Conservation (phyloP, 1,284 basidiomycete genomes). For the Ganoderma lingzhi region DNA sequence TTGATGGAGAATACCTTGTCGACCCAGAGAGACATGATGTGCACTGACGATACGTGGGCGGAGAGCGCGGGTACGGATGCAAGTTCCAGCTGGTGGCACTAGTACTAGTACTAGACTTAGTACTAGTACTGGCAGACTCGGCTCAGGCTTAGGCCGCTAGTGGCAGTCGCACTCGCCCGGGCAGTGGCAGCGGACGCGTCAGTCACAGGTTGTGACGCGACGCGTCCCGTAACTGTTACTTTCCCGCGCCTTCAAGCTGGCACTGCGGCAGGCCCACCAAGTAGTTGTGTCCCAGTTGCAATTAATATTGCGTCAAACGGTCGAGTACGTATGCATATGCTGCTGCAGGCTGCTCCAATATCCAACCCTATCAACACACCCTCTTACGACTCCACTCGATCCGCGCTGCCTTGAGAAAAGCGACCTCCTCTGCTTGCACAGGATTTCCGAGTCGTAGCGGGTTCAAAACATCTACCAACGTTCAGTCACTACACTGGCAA, state of each 20-base stretch:
- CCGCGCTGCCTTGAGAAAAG: not conserved
- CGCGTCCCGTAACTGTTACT: slow-evolving; percentile 7
- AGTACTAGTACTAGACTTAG: no score
- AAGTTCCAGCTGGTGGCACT: no score
- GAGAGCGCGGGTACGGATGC: no score
- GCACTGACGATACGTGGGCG: not conserved
- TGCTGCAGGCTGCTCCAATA: no score
- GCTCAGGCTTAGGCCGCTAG: no score
- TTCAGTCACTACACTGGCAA: no score
- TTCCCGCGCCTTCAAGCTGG: not conserved
- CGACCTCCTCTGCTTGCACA: not conserved
- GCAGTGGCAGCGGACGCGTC: not conserved
- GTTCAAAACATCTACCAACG: not conserved
- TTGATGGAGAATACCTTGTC: slow-evolving; percentile 66
- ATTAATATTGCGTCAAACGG: no score
- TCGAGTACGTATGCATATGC: no score
- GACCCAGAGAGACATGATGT: slow-evolving; percentile 90
- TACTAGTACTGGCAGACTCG: no score
- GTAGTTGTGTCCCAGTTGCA: no score
- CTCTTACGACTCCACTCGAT: not conserved
- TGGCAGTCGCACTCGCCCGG: no score
- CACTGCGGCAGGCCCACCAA: no score
- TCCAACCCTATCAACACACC: not conserved
- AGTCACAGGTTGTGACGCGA: slow-evolving; percentile 25
- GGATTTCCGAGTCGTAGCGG: not conserved